A percentile compares a stretch with the other conserved stretches of the same genome.
These are phyloP conservation scores for Chalara sp. DNA, from an alignment of 2,329 filamentous ascomycete genomes.

Conservation along the genomic window DNA sequence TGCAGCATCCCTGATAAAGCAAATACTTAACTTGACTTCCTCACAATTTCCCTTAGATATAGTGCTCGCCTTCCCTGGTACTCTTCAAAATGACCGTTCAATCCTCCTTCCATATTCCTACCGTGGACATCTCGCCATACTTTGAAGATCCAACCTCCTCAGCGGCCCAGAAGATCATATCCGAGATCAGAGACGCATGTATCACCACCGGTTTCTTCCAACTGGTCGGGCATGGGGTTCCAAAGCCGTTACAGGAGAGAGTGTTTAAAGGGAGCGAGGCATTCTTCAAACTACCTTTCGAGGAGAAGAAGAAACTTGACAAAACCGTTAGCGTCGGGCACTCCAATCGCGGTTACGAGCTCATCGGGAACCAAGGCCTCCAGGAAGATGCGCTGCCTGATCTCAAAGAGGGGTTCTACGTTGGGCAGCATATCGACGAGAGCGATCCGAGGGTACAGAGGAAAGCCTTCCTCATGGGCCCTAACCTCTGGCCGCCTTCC, in stretches of 20 bases:
- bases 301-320: constrained; percentile 35
- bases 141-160: constrained; percentile 1
- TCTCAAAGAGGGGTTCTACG: constrained; percentile 38
- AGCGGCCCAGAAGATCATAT: constrained; percentile 17
- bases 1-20: too few species aligned
- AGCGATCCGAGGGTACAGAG: constrained; percentile 28
- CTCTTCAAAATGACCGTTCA: background rate
- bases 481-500: constrained; percentile 35
- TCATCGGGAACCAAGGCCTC: constrained; percentile 38
- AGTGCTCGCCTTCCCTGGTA: too few species aligned
- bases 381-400: constrained; percentile 38
- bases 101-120: background rate
- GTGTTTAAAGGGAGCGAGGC: constrained; percentile 33
- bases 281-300: constrained; percentile 39
- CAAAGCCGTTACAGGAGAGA: constrained; percentile 29
- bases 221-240: constrained; percentile 38
- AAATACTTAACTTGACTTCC: too few species aligned
- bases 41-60: too few species aligned
- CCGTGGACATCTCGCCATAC: constrained; percentile 2
- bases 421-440: constrained; percentile 34
- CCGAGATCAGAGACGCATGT: constrained; percentile 35
- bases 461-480: constrained; percentile 32
- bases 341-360: constrained; percentile 42
- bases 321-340: constrained; percentile 19
- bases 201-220: constrained; percentile 45